These are phyloP conservation scores for Hebeloma cylindrosporum DNA, from an alignment of 768 basidiomycete species.

Conservation along the genomic window DNA sequence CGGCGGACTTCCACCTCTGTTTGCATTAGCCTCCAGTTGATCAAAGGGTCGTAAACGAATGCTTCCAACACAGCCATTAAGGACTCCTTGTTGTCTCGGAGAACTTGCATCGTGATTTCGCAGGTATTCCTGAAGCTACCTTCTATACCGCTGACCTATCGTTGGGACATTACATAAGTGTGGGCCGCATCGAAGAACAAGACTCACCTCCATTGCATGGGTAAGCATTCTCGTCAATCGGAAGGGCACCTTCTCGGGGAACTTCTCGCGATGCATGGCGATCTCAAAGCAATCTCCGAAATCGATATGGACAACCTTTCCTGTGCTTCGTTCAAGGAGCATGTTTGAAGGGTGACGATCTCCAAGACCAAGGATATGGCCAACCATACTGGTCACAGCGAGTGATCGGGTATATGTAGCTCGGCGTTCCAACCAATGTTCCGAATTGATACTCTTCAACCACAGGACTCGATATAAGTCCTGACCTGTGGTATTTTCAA, in stretches of 20 bases:
- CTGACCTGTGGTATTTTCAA: conserved; percentile 98
- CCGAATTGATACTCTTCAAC: conserved; percentile 93
- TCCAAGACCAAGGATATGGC: conserved; percentile 96
- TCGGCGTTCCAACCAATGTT: conserved; percentile 94
- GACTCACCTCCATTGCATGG: conserved; percentile 90
- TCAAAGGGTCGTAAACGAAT: conserved; percentile 94
- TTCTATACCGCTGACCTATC: too few relatives aligned
- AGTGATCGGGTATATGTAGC: conserved; percentile 83
- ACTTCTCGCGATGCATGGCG: too few relatives aligned
- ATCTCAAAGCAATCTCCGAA: conserved; percentile 98
- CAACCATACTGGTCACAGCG: conserved; percentile 99
- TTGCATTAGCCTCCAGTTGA: conserved; percentile 93
- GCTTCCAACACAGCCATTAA: conserved; percentile 96
- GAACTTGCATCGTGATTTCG: conserved; percentile 84
- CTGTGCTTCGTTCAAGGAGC: conserved; percentile 81
- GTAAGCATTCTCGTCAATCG: conserved; percentile 91
- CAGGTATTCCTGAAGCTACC: conserved; percentile 90
- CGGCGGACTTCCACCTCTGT: conserved; percentile 74
- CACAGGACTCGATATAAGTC: conserved; percentile 96
- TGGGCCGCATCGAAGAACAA: too few relatives aligned
- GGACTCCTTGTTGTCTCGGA: conserved; percentile 89
- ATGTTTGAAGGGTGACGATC: conserved; percentile 98
- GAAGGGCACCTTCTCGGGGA: conserved; percentile 94
- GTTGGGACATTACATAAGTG: too few relatives aligned
- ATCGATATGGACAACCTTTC: conserved; percentile 94